phyloP scores from a whole-genome alignment of 2,329 filamentous ascomycete genomes.

The Trichoderma sp. region DNA sequence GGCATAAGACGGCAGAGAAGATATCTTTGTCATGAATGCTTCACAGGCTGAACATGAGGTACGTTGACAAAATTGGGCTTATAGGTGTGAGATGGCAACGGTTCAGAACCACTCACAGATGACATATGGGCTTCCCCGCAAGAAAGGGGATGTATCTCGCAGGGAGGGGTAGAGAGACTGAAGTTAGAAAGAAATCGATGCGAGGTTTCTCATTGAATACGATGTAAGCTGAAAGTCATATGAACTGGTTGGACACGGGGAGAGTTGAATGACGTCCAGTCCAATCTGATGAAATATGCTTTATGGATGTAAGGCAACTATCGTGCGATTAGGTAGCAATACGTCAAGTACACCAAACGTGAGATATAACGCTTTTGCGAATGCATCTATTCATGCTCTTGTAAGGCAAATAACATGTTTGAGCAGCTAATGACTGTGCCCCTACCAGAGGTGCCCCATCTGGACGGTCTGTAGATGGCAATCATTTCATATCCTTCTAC shows the following conservation, averaged over 20 bases:
- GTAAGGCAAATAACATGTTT: not conserved
- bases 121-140: conserved; percentile 17
- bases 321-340: conserved; percentile 23
- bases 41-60: not conserved
- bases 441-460: not conserved
- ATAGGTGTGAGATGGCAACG: not conserved
- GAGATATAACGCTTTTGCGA: not conserved
- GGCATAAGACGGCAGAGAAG: not conserved
- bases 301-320: not conserved
- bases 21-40: not conserved
- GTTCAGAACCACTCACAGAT: conserved; percentile 3
- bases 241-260: not conserved
- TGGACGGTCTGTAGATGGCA: too few species aligned
- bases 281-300: not conserved
- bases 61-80: too few species aligned
- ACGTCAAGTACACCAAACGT: not conserved
- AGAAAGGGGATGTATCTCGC: not conserved
- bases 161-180: conserved; percentile 7
- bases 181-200: not conserved
- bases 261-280: too few species aligned
- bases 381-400: not conserved
- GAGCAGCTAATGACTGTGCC: too few species aligned
- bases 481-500: not conserved
- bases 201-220: too few species aligned
- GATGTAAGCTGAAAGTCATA: not conserved